Percentiles rank a stretch among this genome's conserved stretches.
These are phyloP conservation scores for Choricystis sp. DNA, from an alignment of 139 green algal genomes.

Conservation along the genomic window DNA sequence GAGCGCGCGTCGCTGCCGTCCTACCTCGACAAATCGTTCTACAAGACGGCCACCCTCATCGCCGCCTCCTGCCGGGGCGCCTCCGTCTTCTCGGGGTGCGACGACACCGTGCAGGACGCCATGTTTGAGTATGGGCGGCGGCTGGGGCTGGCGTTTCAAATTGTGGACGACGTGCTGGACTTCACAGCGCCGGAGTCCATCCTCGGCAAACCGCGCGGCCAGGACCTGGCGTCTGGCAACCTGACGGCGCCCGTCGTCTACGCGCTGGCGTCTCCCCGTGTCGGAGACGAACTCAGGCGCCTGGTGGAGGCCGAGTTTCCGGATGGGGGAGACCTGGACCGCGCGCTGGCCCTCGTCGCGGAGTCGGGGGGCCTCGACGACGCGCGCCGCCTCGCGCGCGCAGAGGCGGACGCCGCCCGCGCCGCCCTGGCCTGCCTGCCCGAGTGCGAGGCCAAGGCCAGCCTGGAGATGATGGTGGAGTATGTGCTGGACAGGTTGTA, in stretches of 20 bases:
- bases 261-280: slow-evolving; percentile 38
- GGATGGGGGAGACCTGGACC: slow-evolving; percentile 52
- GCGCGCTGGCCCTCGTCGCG: slow-evolving; percentile 66
- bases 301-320: slow-evolving; percentile 72
- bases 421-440: slow-evolving; percentile 48
- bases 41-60: slow-evolving; percentile 97
- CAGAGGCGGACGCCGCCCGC: slow-evolving; percentile 55
- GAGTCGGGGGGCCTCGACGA: slow-evolving; percentile 41
- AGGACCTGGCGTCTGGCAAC: slow-evolving; percentile 92
- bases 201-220: slow-evolving; percentile 91
- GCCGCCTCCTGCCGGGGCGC: slow-evolving; percentile 77
- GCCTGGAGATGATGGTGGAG: slow-evolving; percentile 79
- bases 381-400: slow-evolving; percentile 40
- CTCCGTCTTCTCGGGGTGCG: slow-evolving; percentile 70
- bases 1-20: slow-evolving; percentile 62
- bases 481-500: slow-evolving; percentile 89
- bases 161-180: slow-evolving; percentile 98
- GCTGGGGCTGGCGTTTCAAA: slow-evolving; percentile 90
- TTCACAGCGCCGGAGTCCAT: slow-evolving; percentile 84
- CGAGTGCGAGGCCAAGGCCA: slow-evolving; percentile 49
- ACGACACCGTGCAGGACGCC: slow-evolving; percentile 48
- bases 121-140: slow-evolving; percentile 96
- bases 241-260: slow-evolving; percentile 88
- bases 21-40: slow-evolving; percentile 94
- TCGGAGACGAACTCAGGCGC: slow-evolving; percentile 35